Base-by-base conservation (phyloP, 2,329 filamentous ascomycete species). In the Sphaerulina populicola region DNA sequence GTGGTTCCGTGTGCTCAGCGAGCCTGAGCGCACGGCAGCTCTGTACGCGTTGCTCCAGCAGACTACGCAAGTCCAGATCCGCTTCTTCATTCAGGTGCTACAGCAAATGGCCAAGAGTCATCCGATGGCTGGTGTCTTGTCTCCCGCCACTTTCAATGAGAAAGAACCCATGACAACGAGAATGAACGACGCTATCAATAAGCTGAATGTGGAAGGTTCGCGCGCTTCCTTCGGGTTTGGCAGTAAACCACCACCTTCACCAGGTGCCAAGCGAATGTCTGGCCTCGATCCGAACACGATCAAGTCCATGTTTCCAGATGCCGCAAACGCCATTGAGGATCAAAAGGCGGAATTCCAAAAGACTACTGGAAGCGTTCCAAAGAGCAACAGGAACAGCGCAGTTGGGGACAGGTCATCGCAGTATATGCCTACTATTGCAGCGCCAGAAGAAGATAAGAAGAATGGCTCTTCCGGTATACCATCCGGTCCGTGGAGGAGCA, bases 41-140 rank as follows among this genome's bases (percentile, higher is more conserved):
- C 74, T 97, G 52, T 98, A 98, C 69, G 91, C 93, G 55, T 76
- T 98, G 62, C 77, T 98, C 54, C 93, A 98, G 74, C 93, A 98
- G 77, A 97, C 93, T 5, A 98, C 93, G 4, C 93, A 97, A 72
- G 91, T 98, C 55, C 93, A 98, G 74, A 95, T 97, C 66, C 84
- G 93, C 49, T 98, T 98, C 77, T 98, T 98, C 72, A 97, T 97
- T 61, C 91, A 97, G 72, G 89, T 98, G 42, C 76, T 98, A 62
- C 90, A 97, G 74, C 93, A 98, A 70, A 98, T 97, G 93, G 90
- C 90, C 58, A 95, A 96, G 74, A 94, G 84, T 64, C 90, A 97
- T 69, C 93, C 93, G 27, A 94, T 97, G 87, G 94, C 91, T 33
- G 88, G 91, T 47, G 85, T 98, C 35, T 72, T 98, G 47, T 97